Percentiles rank a stretch among this genome's conserved stretches.
phyloP scores from a whole-genome alignment of 805 yeast genomes.

The Metschnikowia amazonensis region DNA sequence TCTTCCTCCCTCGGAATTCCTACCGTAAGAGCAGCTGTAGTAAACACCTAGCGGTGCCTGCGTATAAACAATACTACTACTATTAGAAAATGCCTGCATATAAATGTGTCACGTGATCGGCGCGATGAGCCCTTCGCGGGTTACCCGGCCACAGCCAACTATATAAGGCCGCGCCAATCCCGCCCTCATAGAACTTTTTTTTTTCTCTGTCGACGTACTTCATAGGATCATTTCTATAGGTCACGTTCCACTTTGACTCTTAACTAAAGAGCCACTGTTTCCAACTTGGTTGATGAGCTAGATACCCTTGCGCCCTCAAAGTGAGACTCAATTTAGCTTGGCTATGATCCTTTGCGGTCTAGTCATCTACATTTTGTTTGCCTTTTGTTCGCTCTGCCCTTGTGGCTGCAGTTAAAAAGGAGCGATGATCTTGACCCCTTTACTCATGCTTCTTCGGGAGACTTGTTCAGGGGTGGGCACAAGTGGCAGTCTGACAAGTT shows the following conservation, averaged over 20 bases:
- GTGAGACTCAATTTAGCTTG: conserved; percentile 81
- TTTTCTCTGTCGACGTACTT: conserved; percentile 93
- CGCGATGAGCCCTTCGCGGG: conserved; percentile 4
- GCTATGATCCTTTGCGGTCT: conserved; percentile 85
- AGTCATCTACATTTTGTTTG: conserved; percentile 63
- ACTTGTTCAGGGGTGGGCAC: conserved; percentile 86
- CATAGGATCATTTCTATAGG: conserved; percentile 99
- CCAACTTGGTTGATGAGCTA: conserved; percentile 98
- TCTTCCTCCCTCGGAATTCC: no score
- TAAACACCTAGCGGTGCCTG: no score
- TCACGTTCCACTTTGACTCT: conserved; percentile 80
- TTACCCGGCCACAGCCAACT: conserved; percentile 11
- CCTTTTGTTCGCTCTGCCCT: conserved; percentile 35
- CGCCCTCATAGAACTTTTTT: conserved; percentile 23
- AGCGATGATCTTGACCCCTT: conserved; percentile 99
- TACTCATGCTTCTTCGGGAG: conserved; percentile 81
- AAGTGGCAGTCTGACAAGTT: conserved; percentile 99
- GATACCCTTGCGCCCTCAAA: conserved; percentile 82
- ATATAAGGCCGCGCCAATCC: conserved; percentile 12
- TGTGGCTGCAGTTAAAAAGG: conserved; percentile 46
- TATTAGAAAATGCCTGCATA: no score
- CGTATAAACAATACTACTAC: no score
- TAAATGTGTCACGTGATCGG: not conserved
- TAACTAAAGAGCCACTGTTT: conserved; percentile 97
- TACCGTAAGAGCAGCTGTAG: no score